Evolutionary conservation across 2,329 filamentous ascomycete species (phyloP).

Genomic region (Pestalotiopsis sp.): DNA sequence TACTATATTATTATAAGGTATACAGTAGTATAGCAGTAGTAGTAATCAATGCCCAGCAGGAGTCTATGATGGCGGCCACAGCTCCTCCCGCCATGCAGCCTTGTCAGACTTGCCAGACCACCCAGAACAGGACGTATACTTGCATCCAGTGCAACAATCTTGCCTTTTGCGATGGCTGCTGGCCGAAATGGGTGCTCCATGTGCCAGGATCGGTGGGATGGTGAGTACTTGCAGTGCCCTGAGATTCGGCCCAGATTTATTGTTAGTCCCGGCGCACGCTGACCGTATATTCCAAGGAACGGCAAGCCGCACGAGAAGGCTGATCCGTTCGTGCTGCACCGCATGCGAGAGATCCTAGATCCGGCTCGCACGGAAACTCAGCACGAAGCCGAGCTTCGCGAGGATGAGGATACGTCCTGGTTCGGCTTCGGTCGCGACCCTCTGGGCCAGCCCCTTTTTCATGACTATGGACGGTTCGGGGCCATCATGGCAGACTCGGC

Average conservation of each 20-base stretch:
- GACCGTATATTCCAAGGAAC: slow-evolving; percentile 28
- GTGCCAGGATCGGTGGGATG: slow-evolving; percentile 16
- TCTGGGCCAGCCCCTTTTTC: slow-evolving; percentile 28
- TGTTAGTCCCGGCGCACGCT: not conserved
- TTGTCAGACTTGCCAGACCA: slow-evolving; percentile 12
- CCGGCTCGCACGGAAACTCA: slow-evolving; percentile 32
- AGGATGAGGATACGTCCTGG: slow-evolving; percentile 35
- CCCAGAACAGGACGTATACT: slow-evolving; percentile 3
- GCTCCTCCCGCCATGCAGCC: slow-evolving; percentile 4
- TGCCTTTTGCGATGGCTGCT: slow-evolving; percentile 12
- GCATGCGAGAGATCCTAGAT: slow-evolving; percentile 34
- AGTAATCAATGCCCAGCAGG: not conserved
- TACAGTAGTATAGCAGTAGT: too few relatives aligned
- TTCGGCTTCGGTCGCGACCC: slow-evolving; percentile 35
- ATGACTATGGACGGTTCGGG: slow-evolving; percentile 43
- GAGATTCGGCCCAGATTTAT: not conserved
- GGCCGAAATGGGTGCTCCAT: slow-evolving; percentile 21
- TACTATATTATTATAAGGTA: not conserved
- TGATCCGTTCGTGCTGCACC: slow-evolving; percentile 30
- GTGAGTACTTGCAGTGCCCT: slow-evolving; percentile 4
- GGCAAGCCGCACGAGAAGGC: slow-evolving; percentile 35
- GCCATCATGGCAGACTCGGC: slow-evolving; percentile 39
- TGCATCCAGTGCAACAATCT: slow-evolving; percentile 14
- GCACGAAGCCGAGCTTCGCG: slow-evolving; percentile 32
- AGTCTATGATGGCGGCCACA: slow-evolving; percentile 7